phyloP scores from a whole-genome alignment of 2,329 filamentous ascomycete species.

The Aspergillus candidus region DNA sequence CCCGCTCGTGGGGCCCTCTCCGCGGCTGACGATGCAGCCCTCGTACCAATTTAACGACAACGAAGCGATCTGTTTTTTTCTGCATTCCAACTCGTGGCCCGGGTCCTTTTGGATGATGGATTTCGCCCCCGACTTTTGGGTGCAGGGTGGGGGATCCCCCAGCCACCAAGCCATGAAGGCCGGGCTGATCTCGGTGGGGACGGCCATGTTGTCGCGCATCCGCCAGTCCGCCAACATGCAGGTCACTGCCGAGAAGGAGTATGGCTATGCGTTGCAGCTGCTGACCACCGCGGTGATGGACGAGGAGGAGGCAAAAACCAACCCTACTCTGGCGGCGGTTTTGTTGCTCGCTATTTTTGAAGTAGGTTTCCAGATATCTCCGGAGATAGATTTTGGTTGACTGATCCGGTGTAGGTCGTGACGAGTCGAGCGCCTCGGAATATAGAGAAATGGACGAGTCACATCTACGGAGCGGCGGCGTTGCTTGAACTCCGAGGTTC shows the following conservation, averaged over 20 bases:
- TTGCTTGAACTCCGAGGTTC: slow-evolving; percentile 45
- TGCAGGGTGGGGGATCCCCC: slow-evolving; percentile 13
- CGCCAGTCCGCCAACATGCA: slow-evolving; percentile 44
- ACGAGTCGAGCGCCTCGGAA: slow-evolving; percentile 41
- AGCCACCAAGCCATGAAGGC: slow-evolving; percentile 34
- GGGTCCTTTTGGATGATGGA: slow-evolving; percentile 22
- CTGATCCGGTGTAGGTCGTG: slow-evolving; percentile 23
- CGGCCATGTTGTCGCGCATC: slow-evolving; percentile 54
- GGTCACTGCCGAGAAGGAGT: slow-evolving; percentile 47
- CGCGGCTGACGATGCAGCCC: slow-evolving; percentile 20
- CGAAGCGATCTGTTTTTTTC: slow-evolving; percentile 33
- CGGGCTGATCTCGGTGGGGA: slow-evolving; percentile 53
- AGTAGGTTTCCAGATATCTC: slow-evolving; percentile 31
- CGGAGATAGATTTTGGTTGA: no score
- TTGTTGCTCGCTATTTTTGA: slow-evolving; percentile 58
- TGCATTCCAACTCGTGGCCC: slow-evolving; percentile 30
- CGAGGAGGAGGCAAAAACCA: slow-evolving; percentile 29
- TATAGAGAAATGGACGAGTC: slow-evolving; percentile 49
- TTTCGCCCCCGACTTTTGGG: slow-evolving; percentile 18
- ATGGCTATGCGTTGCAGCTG: slow-evolving; percentile 49
- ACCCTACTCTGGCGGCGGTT: slow-evolving; percentile 48
- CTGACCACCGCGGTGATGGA: slow-evolving; percentile 30
- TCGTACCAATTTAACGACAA: slow-evolving; percentile 21
- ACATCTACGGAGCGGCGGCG: slow-evolving; percentile 55
- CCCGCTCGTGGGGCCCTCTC: slow-evolving; percentile 2